phyloP scores from a whole-genome alignment of 2,329 filamentous ascomycete genomes.

The Sporothrix schenckii region DNA sequence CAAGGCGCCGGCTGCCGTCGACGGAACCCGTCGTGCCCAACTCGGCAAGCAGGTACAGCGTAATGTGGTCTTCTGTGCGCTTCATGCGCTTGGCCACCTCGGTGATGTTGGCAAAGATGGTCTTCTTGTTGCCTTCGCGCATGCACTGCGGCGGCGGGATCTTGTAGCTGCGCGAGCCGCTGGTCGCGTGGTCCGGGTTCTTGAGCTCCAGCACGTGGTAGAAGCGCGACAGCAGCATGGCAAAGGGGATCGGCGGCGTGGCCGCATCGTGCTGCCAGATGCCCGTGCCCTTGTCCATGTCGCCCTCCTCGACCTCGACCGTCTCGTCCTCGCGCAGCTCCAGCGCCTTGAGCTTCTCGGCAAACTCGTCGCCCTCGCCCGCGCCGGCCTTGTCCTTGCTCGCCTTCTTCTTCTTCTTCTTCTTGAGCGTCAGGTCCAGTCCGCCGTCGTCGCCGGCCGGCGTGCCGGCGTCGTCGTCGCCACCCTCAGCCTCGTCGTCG shows the following conservation, averaged over 20 bases:
- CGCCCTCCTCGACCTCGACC: conserved; percentile 62
- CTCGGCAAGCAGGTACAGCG: conserved; percentile 94
- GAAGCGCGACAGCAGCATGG: conserved; percentile 84
- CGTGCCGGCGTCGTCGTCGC: conserved; percentile 49
- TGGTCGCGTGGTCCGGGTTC: conserved; percentile 92
- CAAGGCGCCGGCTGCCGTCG: conserved; percentile 86
- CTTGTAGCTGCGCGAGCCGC: conserved; percentile 94
- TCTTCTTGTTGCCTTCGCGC: conserved; percentile 99
- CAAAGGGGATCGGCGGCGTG: conserved; percentile 76
- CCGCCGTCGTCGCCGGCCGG: conserved; percentile 64
- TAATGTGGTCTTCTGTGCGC: conserved; percentile 96
- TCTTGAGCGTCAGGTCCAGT: conserved; percentile 59
- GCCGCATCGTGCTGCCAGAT: conserved; percentile 85
- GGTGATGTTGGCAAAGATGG: conserved; percentile 97
- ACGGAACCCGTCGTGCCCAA: conserved; percentile 96
- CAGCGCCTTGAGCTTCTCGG: conserved; percentile 64
- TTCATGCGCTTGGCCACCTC: conserved; percentile 99
- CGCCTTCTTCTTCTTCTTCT: conserved; percentile 85
- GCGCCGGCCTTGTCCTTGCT: conserved; percentile 43
- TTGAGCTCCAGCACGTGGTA: conserved; percentile 92
- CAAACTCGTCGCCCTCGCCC: conserved; percentile 60
- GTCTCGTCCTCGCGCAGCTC: conserved; percentile 66
- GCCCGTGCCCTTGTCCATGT: conserved; percentile 84
- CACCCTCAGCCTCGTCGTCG: conserved; percentile 53
- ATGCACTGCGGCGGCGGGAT: conserved; percentile 98